Evolutionary conservation across 805 yeast genomes (phyloP).

Genomic region (Lipomyces sp.): DNA sequence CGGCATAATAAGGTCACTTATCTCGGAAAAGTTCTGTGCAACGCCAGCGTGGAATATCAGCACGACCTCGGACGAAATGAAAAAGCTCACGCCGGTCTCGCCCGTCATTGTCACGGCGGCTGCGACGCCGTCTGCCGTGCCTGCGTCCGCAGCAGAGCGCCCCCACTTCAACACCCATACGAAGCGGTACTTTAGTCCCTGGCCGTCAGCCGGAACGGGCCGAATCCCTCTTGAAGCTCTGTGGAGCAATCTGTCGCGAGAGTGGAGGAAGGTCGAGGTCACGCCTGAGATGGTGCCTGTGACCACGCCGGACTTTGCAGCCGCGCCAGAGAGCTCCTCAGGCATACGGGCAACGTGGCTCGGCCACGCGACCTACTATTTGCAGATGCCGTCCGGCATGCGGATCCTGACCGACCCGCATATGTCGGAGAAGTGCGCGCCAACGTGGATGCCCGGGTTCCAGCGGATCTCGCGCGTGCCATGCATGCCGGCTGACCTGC

Average conservation of each 20-base stretch:
- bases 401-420: slow-evolving; percentile 18
- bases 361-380: slow-evolving; percentile 20
- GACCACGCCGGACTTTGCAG: slow-evolving; percentile 6
- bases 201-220: slow-evolving; percentile 17
- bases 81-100: too few species aligned
- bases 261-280: slow-evolving; percentile 10
- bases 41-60: too few species aligned
- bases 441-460: slow-evolving; percentile 53
- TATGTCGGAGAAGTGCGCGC: slow-evolving; percentile 17
- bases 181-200: slow-evolving; percentile 15
- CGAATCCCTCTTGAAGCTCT: slow-evolving; percentile 3
- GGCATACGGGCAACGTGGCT: slow-evolving; percentile 25
- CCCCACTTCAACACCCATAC: slow-evolving; percentile 6
- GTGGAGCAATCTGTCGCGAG: slow-evolving; percentile 5
- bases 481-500: slow-evolving; percentile 58
- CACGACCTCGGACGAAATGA: too few species aligned
- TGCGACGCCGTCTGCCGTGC: slow-evolving; percentile 1
- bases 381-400: slow-evolving; percentile 23
- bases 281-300: slow-evolving; percentile 18
- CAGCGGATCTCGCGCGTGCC: slow-evolving; percentile 77
- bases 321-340: not conserved
- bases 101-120: slow-evolving; percentile 8
- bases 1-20: too few species aligned
- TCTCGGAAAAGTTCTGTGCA: too few species aligned
- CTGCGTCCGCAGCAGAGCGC: slow-evolving; percentile 8